A percentile compares a stretch with the other conserved stretches of the same genome.
These are phyloP conservation scores for Trichoderma koningiopsis DNA, from an alignment of 2,329 filamentous ascomycete species.

Conservation along the genomic window DNA sequence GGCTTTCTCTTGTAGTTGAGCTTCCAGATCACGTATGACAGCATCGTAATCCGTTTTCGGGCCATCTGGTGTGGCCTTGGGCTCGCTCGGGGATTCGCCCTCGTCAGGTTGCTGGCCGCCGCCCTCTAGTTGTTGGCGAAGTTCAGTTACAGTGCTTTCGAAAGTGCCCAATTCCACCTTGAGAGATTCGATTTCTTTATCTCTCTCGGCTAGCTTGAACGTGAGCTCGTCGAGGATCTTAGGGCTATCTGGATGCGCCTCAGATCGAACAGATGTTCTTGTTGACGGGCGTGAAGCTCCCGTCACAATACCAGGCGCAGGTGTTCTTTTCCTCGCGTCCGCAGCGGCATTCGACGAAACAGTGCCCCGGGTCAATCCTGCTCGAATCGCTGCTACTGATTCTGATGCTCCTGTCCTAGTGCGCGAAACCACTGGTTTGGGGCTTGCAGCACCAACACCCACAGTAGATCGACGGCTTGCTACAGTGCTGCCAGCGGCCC, in stretches of 20 bases:
- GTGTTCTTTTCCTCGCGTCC: constrained; percentile 60
- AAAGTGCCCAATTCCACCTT: constrained; percentile 59
- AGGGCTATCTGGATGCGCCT: constrained; percentile 45
- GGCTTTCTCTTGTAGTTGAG: constrained; percentile 50
- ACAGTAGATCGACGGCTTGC: constrained; percentile 41
- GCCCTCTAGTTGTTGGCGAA: constrained; percentile 53
- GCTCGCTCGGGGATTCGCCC: constrained; percentile 46
- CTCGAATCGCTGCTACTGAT: constrained; percentile 36
- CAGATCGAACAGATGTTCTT: constrained; percentile 45
- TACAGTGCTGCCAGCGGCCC: constrained; percentile 37
- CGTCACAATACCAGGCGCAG: constrained; percentile 48
- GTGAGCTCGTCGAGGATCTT: constrained; percentile 65
- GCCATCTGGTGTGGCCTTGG: constrained; percentile 48
- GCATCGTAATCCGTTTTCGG: constrained; percentile 55
- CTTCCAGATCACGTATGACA: constrained; percentile 50
- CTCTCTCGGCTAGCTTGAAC: constrained; percentile 59
- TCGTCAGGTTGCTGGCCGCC: constrained; percentile 42
- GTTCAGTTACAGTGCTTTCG: constrained; percentile 57
- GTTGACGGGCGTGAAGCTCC: constrained; percentile 33
- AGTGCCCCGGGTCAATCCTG: constrained; percentile 28
- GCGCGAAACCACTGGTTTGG: constrained; percentile 33
- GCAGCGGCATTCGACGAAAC: constrained; percentile 30
- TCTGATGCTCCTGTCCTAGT: constrained; percentile 10
- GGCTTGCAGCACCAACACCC: constrained; percentile 35
- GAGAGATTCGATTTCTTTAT: constrained; percentile 59